Evolutionary conservation across 78 protist species (phyloP).

Genomic region (Dictyostelium intermedium): DNA sequence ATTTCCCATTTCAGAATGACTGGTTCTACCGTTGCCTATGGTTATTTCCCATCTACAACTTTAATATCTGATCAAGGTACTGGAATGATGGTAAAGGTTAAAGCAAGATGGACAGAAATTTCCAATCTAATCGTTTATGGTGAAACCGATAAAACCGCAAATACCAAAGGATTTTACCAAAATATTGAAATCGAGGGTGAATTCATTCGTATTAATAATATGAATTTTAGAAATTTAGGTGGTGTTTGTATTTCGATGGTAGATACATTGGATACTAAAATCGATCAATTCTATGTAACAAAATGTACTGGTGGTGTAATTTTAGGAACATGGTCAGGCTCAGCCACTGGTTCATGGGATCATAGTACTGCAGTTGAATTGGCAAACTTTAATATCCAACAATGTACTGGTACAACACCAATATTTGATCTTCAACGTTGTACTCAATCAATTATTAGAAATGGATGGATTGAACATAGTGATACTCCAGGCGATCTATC

Average conservation of each 20-base stretch:
- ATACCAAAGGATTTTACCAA: not conserved
- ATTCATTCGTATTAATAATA: not conserved
- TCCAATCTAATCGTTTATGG: not conserved
- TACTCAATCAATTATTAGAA: not conserved
- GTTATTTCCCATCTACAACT: not conserved
- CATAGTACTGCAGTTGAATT: not conserved
- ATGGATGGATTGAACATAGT: not conserved
- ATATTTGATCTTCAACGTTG: not conserved
- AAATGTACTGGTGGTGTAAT: not conserved
- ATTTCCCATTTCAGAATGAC: not conserved
- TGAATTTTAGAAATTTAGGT: not conserved
- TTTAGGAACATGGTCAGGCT: not conserved
- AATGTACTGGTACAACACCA: not conserved
- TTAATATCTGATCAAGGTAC: not conserved
- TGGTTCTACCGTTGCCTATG: not conserved
- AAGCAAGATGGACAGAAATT: slow-evolving; percentile 4
- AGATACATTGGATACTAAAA: slow-evolving; percentile 5
- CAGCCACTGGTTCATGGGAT: not conserved
- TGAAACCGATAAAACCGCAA: not conserved
- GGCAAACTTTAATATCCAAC: not conserved
- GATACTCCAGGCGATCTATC: not conserved
- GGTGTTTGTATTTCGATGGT: not conserved
- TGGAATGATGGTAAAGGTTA: not conserved
- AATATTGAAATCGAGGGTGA: not conserved
- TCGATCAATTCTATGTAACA: not conserved